Evolutionary conservation across 148 eudicot genomes (phyloP), one percentile per base, ranked within the genome.

Genomic region (Camellia sinensis): DNA sequence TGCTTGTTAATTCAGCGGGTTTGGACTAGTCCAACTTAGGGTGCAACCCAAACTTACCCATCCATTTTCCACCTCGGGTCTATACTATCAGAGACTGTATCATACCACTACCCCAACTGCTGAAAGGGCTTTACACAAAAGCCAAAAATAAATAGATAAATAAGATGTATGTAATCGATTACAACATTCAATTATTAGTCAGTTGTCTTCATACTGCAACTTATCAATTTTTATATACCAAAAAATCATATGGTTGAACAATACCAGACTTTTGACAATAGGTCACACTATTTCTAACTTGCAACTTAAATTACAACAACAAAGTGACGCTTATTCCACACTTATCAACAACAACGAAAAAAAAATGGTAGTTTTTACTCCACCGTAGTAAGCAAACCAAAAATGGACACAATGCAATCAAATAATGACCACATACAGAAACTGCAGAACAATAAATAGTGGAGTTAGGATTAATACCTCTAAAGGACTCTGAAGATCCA

Each of bases 381-480:
- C 70, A 67, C 17, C 12, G 7, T 37, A 67, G 15, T n/a, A 41
- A 44, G 15, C 19, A 9, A 40, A n/a, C 17, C 22, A 69, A 17
- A 50, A 69, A 69, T 3, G 37, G 15, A 45, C 73, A 69, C 29
- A 45, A 69, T 18, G 7, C 29, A 45, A 69, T 18, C 13, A 69
- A 69, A 45, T 21, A 18, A 69, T 5, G 1, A 48, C 1, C 14
- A 18, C 22, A 50, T 72, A 6, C 11, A n/a, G 9, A 14, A 48
- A 21, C 40, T 45, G 22, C 1, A 46, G 54, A 46, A 71, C 1
- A 71, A 71, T 48, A 48, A 11, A 71, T 29, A 1, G 9, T 1
- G n/a, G n/a, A 11, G 41, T 71, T 45, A 71, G n/a, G 29, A 74
- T 7, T 74, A 2, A 43, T 74, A 74, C 77, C 77, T 40, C 15